These are phyloP conservation scores for Schwanniomyces pseudopolymorphus DNA, from an alignment of 805 yeast species.

Conservation along the genomic window DNA sequence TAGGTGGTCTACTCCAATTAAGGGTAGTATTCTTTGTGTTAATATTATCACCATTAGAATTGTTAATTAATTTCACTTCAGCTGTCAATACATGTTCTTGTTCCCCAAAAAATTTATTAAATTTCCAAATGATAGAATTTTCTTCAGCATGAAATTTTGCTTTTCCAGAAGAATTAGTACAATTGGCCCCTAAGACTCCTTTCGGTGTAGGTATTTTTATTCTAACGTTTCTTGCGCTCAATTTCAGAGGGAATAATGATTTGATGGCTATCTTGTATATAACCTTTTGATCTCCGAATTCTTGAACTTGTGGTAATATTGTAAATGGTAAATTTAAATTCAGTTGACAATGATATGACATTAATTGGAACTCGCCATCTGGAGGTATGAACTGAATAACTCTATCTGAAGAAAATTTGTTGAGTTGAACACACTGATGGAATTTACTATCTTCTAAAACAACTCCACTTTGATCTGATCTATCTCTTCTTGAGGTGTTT, in stretches of 20 bases:
- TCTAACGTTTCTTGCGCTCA: slow-evolving; percentile 62
- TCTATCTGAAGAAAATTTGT: slow-evolving; percentile 63
- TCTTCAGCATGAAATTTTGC: slow-evolving; percentile 68
- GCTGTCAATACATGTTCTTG: slow-evolving; percentile 62
- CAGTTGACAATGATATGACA: slow-evolving; percentile 56
- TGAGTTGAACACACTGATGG: slow-evolving; percentile 82
- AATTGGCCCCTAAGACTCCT: slow-evolving; percentile 24
- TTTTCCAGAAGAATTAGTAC: slow-evolving; percentile 60
- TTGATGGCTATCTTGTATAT: slow-evolving; percentile 61
- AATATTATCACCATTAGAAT: slow-evolving; percentile 15
- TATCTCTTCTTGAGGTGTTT: slow-evolving; percentile 22
- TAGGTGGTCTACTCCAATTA: slow-evolving; percentile 73
- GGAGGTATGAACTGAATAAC: slow-evolving; percentile 79
- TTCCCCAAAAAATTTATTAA: slow-evolving; percentile 66
- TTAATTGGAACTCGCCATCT: slow-evolving; percentile 81
- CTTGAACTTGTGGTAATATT: slow-evolving; percentile 54
- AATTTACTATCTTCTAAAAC: slow-evolving; percentile 75
- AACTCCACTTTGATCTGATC: slow-evolving; percentile 47
- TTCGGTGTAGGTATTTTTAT: slow-evolving; percentile 68
- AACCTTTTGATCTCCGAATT: slow-evolving; percentile 41
- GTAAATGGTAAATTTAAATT: slow-evolving; percentile 70
- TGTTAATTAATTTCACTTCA: slow-evolving; percentile 35
- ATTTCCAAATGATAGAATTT: slow-evolving; percentile 65
- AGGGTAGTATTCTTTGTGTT: slow-evolving; percentile 9
- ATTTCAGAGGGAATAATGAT: slow-evolving; percentile 58